These are phyloP conservation scores for Aspergillus sp. DNA, from an alignment of 2,329 filamentous ascomycete genomes.

Conservation along the genomic window DNA sequence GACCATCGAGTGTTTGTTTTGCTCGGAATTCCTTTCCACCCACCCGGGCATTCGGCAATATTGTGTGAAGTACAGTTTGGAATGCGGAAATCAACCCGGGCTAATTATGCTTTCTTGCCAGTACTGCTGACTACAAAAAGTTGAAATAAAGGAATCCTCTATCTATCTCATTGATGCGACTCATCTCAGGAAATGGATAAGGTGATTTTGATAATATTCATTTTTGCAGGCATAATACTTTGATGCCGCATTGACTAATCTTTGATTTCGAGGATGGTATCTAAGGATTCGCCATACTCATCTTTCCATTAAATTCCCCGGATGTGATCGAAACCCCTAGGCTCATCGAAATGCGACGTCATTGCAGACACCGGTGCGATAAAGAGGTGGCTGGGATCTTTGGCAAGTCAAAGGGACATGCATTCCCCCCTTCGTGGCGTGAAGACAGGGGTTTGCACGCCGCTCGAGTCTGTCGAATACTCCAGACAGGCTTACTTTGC, in stretches of 20 bases:
- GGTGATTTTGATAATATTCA: background rate
- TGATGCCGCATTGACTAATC: background rate
- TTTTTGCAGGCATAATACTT: background rate
- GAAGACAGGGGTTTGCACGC: background rate
- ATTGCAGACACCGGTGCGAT: background rate
- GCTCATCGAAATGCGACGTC: background rate
- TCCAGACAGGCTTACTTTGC: background rate
- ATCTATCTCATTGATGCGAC: no score
- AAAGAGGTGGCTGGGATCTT: background rate
- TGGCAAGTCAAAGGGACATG: background rate
- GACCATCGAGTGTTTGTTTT: slow-evolving; percentile 18
- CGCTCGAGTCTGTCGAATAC: background rate
- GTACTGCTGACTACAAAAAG: background rate
- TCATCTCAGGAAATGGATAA: background rate
- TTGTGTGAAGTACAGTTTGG: background rate
- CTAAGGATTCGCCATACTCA: background rate
- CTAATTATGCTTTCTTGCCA: background rate
- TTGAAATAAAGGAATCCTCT: no score
- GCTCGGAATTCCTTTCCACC: slow-evolving; percentile 19
- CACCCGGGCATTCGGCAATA: slow-evolving; percentile 12
- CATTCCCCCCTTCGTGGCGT: slow-evolving; percentile 8
- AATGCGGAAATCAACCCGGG: background rate
- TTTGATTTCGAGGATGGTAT: no score
- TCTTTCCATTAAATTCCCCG: background rate
- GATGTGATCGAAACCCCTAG: background rate